These are phyloP conservation scores for Eucalyptus albens DNA, from an alignment of 345 rosid species.

Conservation along the genomic window DNA sequence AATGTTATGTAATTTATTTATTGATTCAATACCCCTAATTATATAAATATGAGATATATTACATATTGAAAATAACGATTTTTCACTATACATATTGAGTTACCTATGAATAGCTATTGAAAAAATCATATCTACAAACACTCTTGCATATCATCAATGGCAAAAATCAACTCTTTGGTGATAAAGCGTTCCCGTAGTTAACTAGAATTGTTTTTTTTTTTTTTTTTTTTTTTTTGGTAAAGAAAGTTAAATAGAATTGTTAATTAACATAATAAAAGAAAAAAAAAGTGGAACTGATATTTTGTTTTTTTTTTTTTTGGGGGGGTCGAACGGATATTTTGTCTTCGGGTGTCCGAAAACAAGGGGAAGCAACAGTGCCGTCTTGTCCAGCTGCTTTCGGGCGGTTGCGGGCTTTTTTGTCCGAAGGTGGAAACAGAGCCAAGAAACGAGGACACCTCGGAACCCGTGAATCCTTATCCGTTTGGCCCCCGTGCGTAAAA, in stretches of 20 bases:
- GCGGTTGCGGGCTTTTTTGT: neutral
- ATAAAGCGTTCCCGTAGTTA: neutral
- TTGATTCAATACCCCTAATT: rapidly evolving
- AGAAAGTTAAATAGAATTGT: neutral
- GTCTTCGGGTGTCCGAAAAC: neutral
- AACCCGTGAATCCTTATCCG: neutral
- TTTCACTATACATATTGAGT: neutral
- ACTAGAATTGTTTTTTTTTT: too few species aligned
- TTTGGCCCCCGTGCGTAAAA: neutral
- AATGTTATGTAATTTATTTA: too few species aligned
- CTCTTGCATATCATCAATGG: neutral
- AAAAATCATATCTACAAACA: neutral
- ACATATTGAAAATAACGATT: neutral
- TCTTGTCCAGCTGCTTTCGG: neutral
- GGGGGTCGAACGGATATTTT: neutral
- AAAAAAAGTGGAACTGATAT: neutral
- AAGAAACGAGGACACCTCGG: neutral
- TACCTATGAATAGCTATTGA: too few species aligned
- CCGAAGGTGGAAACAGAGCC: neutral
- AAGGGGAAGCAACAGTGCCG: neutral
- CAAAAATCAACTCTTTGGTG: neutral
- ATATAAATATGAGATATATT: neutral
- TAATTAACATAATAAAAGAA: neutral
- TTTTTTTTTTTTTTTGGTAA: too few species aligned
- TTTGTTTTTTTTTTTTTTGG: neutral